A percentile compares a stretch with the other conserved stretches of the same genome.
These are phyloP conservation scores for Marasmius tenuissimus DNA, from an alignment of 1,284 basidiomycete species.

Conservation along the genomic window DNA sequence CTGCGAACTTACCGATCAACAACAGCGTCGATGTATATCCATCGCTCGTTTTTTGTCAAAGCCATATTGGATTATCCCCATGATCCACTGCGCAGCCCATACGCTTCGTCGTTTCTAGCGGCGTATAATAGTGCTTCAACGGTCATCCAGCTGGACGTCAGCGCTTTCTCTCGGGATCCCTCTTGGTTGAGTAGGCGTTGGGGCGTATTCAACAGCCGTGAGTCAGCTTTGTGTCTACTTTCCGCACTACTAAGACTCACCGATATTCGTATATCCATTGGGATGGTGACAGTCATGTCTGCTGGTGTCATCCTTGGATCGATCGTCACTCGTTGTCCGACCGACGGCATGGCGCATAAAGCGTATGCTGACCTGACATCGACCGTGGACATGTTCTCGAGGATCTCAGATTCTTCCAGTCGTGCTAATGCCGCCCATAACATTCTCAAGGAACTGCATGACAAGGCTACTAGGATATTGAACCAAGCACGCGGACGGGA, in stretches of 20 bases:
- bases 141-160: slow-evolving; percentile 28
- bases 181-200: slow-evolving; percentile 2
- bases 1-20: slow-evolving; percentile 33
- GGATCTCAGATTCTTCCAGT: background rate
- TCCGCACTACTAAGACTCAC: background rate
- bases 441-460: background rate
- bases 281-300: background rate
- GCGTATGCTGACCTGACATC: slow-evolving; percentile 7
- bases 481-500: background rate
- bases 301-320: slow-evolving; percentile 5
- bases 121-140: slow-evolving; percentile 40
- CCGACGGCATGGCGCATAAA: background rate
- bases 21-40: slow-evolving; percentile 47
- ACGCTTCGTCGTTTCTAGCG: slow-evolving; percentile 47
- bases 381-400: slow-evolving; percentile 1
- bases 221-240: background rate
- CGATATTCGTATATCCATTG: no score
- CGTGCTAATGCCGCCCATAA: slow-evolving; percentile 2
- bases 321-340: slow-evolving; percentile 9
- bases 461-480: background rate
- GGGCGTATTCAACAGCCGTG: slow-evolving; percentile 5
- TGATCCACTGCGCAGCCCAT: slow-evolving; percentile 39
- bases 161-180: background rate
- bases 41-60: slow-evolving; percentile 47
- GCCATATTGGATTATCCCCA: slow-evolving; percentile 40